A percentile compares a stretch with the other conserved stretches of the same genome.
phyloP scores from a whole-genome alignment of 139 green algal genomes.

The Chlorella sorokiniana region DNA sequence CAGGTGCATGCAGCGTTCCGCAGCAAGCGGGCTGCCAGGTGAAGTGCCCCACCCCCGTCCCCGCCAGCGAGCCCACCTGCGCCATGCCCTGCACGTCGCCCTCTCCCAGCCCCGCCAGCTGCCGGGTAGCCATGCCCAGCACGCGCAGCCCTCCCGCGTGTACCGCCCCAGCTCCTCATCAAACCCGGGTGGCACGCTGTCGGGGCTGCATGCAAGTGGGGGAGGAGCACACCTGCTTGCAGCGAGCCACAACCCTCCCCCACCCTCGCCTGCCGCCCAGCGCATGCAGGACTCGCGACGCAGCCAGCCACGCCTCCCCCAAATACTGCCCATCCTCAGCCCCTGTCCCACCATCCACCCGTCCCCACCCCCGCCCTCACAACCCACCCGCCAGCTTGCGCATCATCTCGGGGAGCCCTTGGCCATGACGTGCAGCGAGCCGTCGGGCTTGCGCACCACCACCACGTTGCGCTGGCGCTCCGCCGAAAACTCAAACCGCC shows the following conservation, averaged over 20 bases:
- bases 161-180: constrained; percentile 57
- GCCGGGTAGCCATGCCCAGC: constrained; percentile 82
- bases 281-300: too few species aligned
- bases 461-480: constrained; percentile 69
- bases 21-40: not conserved
- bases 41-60: too few species aligned
- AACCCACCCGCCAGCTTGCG: constrained; percentile 40
- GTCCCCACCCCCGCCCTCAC: not conserved
- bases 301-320: too few species aligned
- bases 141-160: constrained; percentile 79
- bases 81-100: constrained; percentile 40
- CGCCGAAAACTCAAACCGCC: constrained; percentile 70
- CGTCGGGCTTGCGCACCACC: constrained; percentile 53
- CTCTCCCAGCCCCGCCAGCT: constrained; percentile 52
- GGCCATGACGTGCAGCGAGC: constrained; percentile 38
- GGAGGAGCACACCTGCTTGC: not conserved
- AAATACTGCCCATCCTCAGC: not conserved
- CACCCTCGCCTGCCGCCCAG: too few species aligned
- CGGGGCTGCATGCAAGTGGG: not conserved
- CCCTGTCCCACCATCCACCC: not conserved
- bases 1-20: not conserved
- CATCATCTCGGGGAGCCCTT: constrained; percentile 72
- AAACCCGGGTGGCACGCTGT: constrained; percentile 62
- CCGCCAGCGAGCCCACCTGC: not conserved
- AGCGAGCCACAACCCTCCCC: too few species aligned